A percentile compares a stretch with the other conserved stretches of the same genome.
Conservation (phyloP, 1,284 basidiomycete genomes). For the Microbotryum violaceum region DNA sequence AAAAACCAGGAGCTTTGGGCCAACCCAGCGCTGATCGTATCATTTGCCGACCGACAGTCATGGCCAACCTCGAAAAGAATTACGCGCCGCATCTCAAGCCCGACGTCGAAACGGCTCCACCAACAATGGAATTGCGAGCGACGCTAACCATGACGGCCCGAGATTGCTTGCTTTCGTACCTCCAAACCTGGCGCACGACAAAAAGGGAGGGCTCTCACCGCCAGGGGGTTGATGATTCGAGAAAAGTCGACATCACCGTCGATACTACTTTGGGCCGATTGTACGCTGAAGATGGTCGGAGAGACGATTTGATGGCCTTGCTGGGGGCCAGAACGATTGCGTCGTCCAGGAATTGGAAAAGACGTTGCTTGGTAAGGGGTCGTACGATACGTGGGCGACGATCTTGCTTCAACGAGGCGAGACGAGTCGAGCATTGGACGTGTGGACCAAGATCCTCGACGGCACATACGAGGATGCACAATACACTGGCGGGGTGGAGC, state of each 20-base stretch:
- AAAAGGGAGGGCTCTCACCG: slow-evolving; percentile 14
- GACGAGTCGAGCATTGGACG: slow-evolving; percentile 55
- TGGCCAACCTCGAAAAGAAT: slow-evolving; percentile 76
- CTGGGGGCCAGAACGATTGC: slow-evolving; percentile 49
- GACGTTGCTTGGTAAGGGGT: slow-evolving; percentile 45
- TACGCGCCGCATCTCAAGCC: slow-evolving; percentile 75
- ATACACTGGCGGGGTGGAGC: slow-evolving; percentile 59
- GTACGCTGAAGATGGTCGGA: slow-evolving; percentile 56
- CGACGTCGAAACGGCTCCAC: slow-evolving; percentile 57
- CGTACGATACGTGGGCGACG: slow-evolving; percentile 58
- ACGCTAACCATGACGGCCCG: slow-evolving; percentile 54
- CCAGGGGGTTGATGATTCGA: slow-evolving; percentile 13
- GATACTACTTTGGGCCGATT: slow-evolving; percentile 75
- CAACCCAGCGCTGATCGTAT: slow-evolving; percentile 6
- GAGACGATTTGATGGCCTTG: slow-evolving; percentile 56
- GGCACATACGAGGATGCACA: slow-evolving; percentile 58
- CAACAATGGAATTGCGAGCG: slow-evolving; percentile 58
- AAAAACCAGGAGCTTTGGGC: neutral
- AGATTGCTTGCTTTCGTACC: slow-evolving; percentile 59
- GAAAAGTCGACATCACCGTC: slow-evolving; percentile 50
- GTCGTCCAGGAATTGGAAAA: slow-evolving; percentile 47
- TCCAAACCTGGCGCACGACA: slow-evolving; percentile 50
- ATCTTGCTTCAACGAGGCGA: slow-evolving; percentile 56
- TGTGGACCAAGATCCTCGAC: slow-evolving; percentile 63
- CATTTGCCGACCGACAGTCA: slow-evolving; percentile 50